Conservation (phyloP, 306 rosid species). For the Vigna reflexopilosa region DNA sequence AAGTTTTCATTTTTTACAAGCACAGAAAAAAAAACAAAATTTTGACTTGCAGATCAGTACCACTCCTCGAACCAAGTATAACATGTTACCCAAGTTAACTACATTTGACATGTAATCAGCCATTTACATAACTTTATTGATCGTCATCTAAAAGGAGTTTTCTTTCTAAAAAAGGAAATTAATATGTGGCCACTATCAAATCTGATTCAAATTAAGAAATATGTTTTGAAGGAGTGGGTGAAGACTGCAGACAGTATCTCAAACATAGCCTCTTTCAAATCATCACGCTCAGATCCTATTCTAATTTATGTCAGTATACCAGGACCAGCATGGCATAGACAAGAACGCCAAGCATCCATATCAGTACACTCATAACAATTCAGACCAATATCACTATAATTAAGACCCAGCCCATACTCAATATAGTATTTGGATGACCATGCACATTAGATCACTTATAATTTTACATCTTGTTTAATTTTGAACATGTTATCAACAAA, state of each 20-base stretch:
- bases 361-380: slow-evolving; percentile 6
- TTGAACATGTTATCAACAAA: slow-evolving; percentile 1
- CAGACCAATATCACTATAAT: slow-evolving; percentile 19
- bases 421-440: background rate
- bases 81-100: slow-evolving; percentile 2
- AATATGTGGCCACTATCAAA: slow-evolving; percentile 7
- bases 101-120: slow-evolving; percentile 10
- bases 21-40: background rate
- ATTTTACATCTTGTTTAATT: slow-evolving; percentile 9
- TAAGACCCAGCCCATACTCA: slow-evolving; percentile 11
- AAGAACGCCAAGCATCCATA: slow-evolving; percentile 23
- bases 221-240: background rate
- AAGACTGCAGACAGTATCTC: slow-evolving; percentile 1
- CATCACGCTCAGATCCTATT: background rate
- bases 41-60: slow-evolving; percentile 19
- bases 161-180: background rate
- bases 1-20: background rate
- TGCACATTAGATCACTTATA: background rate
- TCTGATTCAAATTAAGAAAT: slow-evolving; percentile 22
- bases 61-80: slow-evolving; percentile 11
- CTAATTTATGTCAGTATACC: slow-evolving; percentile 3
- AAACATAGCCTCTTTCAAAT: slow-evolving; percentile 7
- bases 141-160: background rate
- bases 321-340: background rate
- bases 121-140: slow-evolving; percentile 20